Base-by-base conservation (phyloP, 345 rosid species). In the Euphorbia pulcherrima region DNA sequence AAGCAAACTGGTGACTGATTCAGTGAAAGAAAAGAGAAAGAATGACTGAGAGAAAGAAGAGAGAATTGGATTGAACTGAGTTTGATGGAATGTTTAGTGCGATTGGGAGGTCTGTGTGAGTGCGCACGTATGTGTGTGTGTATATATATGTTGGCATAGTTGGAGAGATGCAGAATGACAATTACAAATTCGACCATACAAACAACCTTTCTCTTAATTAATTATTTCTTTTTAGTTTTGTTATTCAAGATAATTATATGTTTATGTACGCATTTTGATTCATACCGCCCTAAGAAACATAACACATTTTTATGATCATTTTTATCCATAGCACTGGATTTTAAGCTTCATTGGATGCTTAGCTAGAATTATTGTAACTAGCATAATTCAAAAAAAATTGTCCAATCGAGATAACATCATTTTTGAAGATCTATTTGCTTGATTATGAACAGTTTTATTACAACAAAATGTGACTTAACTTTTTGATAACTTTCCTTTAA, bases 131-230 rank as follows among this genome's bases (percentile, higher is more conserved):
- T n/a, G n/a, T n/a, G n/a, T n/a, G n/a, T n/a, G n/a, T n/a, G n/a
- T n/a, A n/a, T n/a, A 68, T 70, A 70, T 75, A 77, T 73, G 74
- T 68, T 12, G 57, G 60, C 37, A 55, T n/a, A n/a, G n/a, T n/a
- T n/a, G 48, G 75, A 28, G 51, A 60, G n/a, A n/a, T n/a, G n/a
- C 78, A 78, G 28, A 51, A n/a, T 40, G 47, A 66, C 61, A 58
- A 68, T 29, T 65, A 33, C 21, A 63, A n/a, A n/a, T 69, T 74
- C 67, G 78, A 73, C 77, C 71, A 70, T 29, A n/a, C 50, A 69
- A 61, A 73, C 69, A 72, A 23, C 68, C 29, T 27, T 63, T 68
- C 60, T 35, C n/a, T 35, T 54, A 48, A 37, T 18, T 29, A 64
- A 5, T 70, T 29, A 28, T 40, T 33, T 9, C 26, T 63, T 9